Percentiles rank a stretch among this genome's conserved stretches.
phyloP scores from a whole-genome alignment of 1,139 yeast genomes.

The Candida neerlandica region DNA sequence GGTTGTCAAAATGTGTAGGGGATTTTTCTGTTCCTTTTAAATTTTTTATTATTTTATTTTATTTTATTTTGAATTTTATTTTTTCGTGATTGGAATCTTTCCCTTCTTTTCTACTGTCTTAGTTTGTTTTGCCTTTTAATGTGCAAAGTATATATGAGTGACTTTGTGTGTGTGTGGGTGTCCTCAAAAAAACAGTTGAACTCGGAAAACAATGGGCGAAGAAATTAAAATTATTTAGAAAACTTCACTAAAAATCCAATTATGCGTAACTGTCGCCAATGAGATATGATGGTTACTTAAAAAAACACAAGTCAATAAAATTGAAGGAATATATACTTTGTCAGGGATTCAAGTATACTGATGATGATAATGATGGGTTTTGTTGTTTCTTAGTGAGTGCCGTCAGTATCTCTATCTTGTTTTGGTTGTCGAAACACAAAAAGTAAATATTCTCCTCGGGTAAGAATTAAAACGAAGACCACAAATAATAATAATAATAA shows the following conservation, averaged over 20 bases:
- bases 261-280: not conserved
- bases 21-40: conserved; percentile 5
- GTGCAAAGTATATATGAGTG: too few relatives aligned
- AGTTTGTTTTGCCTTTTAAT: too few relatives aligned
- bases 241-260: not conserved
- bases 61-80: too few relatives aligned
- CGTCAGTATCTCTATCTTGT: too few relatives aligned
- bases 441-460: not conserved
- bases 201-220: not conserved
- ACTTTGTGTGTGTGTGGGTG: not conserved
- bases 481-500: not conserved
- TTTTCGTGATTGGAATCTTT: conserved; percentile 5
- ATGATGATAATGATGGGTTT: too few relatives aligned
- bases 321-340: too few relatives aligned
- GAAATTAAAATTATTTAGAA: not conserved
- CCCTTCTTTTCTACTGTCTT: not conserved
- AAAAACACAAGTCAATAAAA: too few relatives aligned
- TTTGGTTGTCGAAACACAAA: not conserved
- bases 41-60: not conserved
- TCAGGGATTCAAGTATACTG: too few relatives aligned
- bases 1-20: conserved; percentile 8
- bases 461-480: not conserved
- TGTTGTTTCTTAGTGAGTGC: too few relatives aligned
- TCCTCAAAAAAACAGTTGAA: conserved; percentile 2
- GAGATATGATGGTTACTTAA: too few relatives aligned